A percentile compares a stretch with the other conserved stretches of the same genome.
phyloP scores from a whole-genome alignment of 2,329 filamentous ascomycete species.

The Kalaharituber pfeilii region DNA sequence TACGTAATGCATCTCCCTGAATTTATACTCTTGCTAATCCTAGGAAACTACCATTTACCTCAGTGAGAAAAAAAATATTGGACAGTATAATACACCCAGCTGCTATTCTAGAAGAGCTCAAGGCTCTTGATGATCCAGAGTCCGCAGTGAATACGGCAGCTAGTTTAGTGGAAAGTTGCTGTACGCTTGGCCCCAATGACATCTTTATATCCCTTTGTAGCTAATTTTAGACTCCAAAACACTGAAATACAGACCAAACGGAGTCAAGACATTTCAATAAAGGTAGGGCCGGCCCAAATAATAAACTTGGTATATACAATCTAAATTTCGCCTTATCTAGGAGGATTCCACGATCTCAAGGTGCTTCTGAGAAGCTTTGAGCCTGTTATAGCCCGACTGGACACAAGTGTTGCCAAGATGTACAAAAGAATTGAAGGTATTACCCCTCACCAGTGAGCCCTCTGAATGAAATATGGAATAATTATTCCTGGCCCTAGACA shows the following conservation, averaged over 20 bases:
- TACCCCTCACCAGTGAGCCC: no score
- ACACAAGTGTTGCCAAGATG: neutral
- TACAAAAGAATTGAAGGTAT: neutral
- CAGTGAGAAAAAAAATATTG: neutral
- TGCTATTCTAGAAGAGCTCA: neutral
- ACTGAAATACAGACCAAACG: no score
- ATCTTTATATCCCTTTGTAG: no score
- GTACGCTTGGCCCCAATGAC: no score
- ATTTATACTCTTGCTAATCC: no score
- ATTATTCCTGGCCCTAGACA: slow-evolving; percentile 1
- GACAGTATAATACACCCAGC: neutral
- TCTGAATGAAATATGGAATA: neutral
- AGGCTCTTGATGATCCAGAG: neutral
- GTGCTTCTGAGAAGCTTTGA: neutral
- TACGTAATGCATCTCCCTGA: no score
- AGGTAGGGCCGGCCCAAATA: no score
- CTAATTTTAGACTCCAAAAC: no score
- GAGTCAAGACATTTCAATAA: no score
- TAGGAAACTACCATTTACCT: neutral
- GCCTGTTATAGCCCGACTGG: neutral
- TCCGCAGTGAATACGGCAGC: neutral
- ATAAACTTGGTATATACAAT: no score
- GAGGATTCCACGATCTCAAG: neutral
- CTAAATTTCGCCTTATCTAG: no score
- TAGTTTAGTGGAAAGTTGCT: neutral